A percentile compares a stretch with the other conserved stretches of the same genome.
Evolutionary conservation across 192 early-diverging fungal species (phyloP).

Genomic region (Coemansia reversa): DNA sequence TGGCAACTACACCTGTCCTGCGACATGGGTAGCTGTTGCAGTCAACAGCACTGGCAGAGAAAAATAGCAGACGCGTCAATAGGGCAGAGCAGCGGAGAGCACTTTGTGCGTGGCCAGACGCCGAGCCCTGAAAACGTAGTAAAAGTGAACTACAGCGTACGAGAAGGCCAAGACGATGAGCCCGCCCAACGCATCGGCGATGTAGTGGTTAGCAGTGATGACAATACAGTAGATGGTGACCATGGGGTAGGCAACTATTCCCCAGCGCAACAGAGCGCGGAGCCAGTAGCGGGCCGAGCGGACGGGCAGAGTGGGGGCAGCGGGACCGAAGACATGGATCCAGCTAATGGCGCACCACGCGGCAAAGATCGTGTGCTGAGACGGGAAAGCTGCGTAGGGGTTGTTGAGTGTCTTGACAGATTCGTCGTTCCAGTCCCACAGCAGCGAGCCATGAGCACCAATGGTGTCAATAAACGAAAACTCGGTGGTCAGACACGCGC

Average conservation of each 20-base stretch:
- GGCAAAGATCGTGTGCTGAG: slow-evolving; percentile 55
- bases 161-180: slow-evolving; percentile 46
- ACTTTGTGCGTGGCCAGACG: slow-evolving; percentile 18
- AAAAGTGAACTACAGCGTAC: slow-evolving; percentile 41
- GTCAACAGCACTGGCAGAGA: too few species aligned
- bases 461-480: slow-evolving; percentile 51
- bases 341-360: slow-evolving; percentile 51
- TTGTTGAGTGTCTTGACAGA: slow-evolving; percentile 57
- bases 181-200: slow-evolving; percentile 48
- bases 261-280: slow-evolving; percentile 47
- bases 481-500: slow-evolving; percentile 49
- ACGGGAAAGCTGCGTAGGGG: slow-evolving; percentile 55
- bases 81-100: background rate
- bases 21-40: too few species aligned
- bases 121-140: slow-evolving; percentile 34
- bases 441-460: slow-evolving; percentile 51
- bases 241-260: slow-evolving; percentile 44
- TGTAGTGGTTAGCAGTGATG: slow-evolving; percentile 53
- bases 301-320: slow-evolving; percentile 9
- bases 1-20: too few species aligned
- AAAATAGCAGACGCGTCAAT: background rate
- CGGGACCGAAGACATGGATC: slow-evolving; percentile 51
- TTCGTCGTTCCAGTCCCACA: slow-evolving; percentile 57
- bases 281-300: slow-evolving; percentile 40
- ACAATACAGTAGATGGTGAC: slow-evolving; percentile 55